Evolutionary conservation across 1,284 basidiomycete genomes (phyloP).

Genomic region (Irpex lacteus): DNA sequence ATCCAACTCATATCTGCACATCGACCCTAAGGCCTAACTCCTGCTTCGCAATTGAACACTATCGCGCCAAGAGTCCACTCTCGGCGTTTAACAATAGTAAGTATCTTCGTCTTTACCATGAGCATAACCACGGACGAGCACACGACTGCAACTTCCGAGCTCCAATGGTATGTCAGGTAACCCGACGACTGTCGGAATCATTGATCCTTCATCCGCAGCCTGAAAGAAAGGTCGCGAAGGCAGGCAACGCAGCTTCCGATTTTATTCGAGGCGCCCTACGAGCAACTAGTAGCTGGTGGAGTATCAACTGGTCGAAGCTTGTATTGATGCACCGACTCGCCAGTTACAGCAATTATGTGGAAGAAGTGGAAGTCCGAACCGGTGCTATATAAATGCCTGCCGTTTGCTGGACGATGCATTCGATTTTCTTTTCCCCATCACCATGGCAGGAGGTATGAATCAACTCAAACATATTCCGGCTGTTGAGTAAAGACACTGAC

Average conservation of each 20-base stretch:
- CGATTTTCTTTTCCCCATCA: not conserved
- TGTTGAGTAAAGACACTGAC: not conserved
- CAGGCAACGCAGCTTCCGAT: not conserved
- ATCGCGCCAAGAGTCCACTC: not conserved
- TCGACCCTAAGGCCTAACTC: no score
- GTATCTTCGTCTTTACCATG: not conserved
- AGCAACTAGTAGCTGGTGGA: not conserved
- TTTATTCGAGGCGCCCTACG: not conserved
- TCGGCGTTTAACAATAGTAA: not conserved
- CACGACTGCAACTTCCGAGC: not conserved
- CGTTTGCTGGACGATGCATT: not conserved
- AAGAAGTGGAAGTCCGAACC: no score
- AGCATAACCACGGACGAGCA: not conserved
- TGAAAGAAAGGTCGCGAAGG: not conserved
- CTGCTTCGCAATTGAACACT: not conserved
- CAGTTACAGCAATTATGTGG: not conserved
- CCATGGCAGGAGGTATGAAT: slow-evolving; percentile 1
- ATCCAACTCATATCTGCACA: no score
- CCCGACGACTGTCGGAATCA: not conserved
- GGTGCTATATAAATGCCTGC: not conserved
- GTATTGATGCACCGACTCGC: not conserved
- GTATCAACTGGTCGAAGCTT: not conserved
- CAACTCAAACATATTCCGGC: not conserved
- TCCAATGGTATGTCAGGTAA: not conserved
- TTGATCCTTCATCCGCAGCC: not conserved